Percentiles rank a stretch among this genome's conserved stretches.
Evolutionary conservation across 169 alveolate species (phyloP).

Genomic region (Plasmodium chabaudi): DNA sequence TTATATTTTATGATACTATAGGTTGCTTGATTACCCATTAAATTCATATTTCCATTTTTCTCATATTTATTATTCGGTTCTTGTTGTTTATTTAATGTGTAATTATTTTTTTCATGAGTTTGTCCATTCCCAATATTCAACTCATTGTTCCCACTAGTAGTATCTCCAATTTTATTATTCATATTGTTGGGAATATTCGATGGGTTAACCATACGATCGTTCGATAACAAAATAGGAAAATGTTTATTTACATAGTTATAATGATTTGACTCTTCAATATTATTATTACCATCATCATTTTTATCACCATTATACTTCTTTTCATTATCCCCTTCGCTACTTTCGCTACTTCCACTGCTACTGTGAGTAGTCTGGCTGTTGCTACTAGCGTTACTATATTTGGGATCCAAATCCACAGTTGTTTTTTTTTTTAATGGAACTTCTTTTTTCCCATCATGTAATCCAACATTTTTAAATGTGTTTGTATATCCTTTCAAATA

Average conservation of each 20-base stretch:
- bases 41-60: background rate
- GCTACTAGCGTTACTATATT: background rate
- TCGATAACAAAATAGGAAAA: no score
- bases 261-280: no score
- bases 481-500: no score
- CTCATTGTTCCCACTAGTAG: no score
- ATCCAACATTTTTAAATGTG: no score
- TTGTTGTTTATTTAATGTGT: background rate
- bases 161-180: no score
- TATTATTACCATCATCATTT: background rate
- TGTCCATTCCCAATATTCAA: no score
- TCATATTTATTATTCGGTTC: constrained; percentile 4
- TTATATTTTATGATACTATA: constrained; percentile 26
- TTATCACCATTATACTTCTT: background rate
- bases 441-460: background rate
- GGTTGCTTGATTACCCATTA: constrained; percentile 31
- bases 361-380: background rate
- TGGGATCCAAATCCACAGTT: background rate
- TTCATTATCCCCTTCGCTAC: background rate
- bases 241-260: no score
- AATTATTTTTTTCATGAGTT: no score
- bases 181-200: no score
- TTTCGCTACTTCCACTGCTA: background rate
- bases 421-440: background rate
- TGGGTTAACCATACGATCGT: no score